Conservation (phyloP, 345 rosid species). For the Hibiscus mutabilis region DNA sequence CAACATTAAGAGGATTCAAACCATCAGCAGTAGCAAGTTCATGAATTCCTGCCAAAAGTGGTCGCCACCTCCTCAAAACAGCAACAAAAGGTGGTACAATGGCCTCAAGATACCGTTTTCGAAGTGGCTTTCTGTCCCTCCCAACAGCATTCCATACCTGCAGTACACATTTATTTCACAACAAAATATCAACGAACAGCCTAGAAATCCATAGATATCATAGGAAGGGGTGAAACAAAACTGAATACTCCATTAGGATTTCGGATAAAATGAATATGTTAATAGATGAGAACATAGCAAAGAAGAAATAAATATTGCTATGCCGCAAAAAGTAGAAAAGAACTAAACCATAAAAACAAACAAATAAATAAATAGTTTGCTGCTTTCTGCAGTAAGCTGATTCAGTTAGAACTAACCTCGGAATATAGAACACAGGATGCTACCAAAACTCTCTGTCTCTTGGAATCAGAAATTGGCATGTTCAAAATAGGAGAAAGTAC, state of each 20-base stretch:
- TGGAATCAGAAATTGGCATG: constrained; percentile 96
- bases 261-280: constrained; percentile 8
- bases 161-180: constrained; percentile 16
- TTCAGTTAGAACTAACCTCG: constrained; percentile 68
- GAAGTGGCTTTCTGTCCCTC: constrained; percentile 74
- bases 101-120: constrained; percentile 88
- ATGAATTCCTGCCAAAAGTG: constrained; percentile 92
- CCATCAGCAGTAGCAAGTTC: constrained; percentile 98
- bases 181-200: background rate
- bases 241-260: background rate
- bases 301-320: background rate
- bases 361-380: background rate
- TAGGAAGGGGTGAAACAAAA: background rate
- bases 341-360: constrained; percentile 1
- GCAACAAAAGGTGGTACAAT: constrained; percentile 97
- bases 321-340: background rate
- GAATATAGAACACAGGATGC: constrained; percentile 95
- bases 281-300: constrained; percentile 15
- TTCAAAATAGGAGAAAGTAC: constrained; percentile 95
- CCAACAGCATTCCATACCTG: constrained; percentile 98
- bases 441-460: constrained; percentile 94
- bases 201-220: background rate
- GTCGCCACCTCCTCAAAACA: constrained; percentile 95
- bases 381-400: constrained; percentile 7
- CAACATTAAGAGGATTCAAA: constrained; percentile 87